Evolutionary conservation across 2,329 filamentous ascomycete genomes (phyloP).

Genomic region (Talaromyces rugulosus): DNA sequence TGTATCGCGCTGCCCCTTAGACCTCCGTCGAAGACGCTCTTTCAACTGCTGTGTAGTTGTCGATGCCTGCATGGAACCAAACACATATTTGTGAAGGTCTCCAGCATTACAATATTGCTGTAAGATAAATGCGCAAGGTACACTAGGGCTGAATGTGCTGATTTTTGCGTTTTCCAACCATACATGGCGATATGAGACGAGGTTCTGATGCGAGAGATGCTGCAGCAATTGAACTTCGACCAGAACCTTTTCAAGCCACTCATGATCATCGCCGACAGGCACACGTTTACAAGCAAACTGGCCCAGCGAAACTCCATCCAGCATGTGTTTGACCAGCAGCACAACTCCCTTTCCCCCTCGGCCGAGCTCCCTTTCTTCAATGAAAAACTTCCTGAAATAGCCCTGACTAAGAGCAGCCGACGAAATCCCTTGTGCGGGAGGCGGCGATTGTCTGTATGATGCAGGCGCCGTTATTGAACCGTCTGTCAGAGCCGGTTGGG

Average conservation of each 20-base stretch:
- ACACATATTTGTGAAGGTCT: conserved; percentile 81
- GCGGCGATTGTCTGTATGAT: conserved; percentile 29
- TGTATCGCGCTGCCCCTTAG: conserved; percentile 68
- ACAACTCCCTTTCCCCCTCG: conserved; percentile 93
- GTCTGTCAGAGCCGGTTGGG: conserved; percentile 44
- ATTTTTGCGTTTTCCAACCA: conserved; percentile 90
- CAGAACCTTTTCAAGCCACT: conserved; percentile 91
- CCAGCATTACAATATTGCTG: conserved; percentile 97
- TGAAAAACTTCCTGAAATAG: conserved; percentile 91
- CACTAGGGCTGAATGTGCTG: conserved; percentile 80
- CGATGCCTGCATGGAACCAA: conserved; percentile 60
- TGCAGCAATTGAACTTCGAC: conserved; percentile 91
- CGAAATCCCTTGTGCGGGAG: conserved; percentile 67
- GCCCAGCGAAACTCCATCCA: conserved; percentile 83
- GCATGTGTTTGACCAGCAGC: conserved; percentile 83
- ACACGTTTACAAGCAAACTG: conserved; percentile 96
- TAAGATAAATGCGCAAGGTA: conserved; percentile 92
- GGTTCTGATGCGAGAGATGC: conserved; percentile 85
- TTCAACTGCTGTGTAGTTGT: conserved; percentile 81
- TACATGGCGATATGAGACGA: conserved; percentile 94
- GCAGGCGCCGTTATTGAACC: conserved; percentile 13
- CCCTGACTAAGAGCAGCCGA: conserved; percentile 82
- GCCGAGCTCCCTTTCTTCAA: conserved; percentile 80
- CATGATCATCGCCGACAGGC: conserved; percentile 89
- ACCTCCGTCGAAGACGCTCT: conserved; percentile 76